A percentile compares a stretch with the other conserved stretches of the same genome.
phyloP scores from a whole-genome alignment of 352 stramenopile genomes.

The Globisporangium canariense region DNA sequence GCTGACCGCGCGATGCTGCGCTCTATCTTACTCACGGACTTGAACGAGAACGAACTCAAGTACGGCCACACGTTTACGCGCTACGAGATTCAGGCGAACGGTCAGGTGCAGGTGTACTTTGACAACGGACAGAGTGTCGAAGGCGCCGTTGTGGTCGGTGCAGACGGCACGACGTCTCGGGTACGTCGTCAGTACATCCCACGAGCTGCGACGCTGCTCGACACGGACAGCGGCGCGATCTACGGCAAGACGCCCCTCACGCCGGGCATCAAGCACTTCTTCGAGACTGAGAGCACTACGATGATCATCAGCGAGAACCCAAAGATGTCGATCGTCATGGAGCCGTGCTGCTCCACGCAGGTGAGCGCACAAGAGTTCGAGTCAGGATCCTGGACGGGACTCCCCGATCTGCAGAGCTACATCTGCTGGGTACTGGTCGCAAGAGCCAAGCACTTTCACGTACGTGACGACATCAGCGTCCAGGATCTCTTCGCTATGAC shows the following conservation, averaged over 20 bases:
- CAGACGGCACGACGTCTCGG: conserved; percentile 57
- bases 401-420: conserved; percentile 41
- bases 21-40: conserved; percentile 36
- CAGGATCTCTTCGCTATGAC: conserved; percentile 50
- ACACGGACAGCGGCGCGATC: conserved; percentile 61
- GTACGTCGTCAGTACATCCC: conserved; percentile 58
- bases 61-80: conserved; percentile 55
- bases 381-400: conserved; percentile 13
- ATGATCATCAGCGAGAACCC: conserved; percentile 46
- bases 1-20: conserved; percentile 40
- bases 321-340: conserved; percentile 56
- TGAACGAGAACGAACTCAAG: conserved; percentile 42
- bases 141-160: conserved; percentile 45
- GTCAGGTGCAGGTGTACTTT: conserved; percentile 41
- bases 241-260: conserved; percentile 65
- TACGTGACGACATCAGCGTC: conserved; percentile 25
- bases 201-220: conserved; percentile 35
- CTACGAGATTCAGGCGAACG: conserved; percentile 36
- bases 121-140: conserved; percentile 44
- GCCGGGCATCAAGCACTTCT: conserved; percentile 44
- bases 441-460: conserved; percentile 42
- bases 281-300: conserved; percentile 44
- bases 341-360: conserved; percentile 37
- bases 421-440: conserved; percentile 64
- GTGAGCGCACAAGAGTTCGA: conserved; percentile 27